These are phyloP conservation scores for Oenanthe javanica DNA, from an alignment of 140 eudicot genomes.

Conservation along the genomic window DNA sequence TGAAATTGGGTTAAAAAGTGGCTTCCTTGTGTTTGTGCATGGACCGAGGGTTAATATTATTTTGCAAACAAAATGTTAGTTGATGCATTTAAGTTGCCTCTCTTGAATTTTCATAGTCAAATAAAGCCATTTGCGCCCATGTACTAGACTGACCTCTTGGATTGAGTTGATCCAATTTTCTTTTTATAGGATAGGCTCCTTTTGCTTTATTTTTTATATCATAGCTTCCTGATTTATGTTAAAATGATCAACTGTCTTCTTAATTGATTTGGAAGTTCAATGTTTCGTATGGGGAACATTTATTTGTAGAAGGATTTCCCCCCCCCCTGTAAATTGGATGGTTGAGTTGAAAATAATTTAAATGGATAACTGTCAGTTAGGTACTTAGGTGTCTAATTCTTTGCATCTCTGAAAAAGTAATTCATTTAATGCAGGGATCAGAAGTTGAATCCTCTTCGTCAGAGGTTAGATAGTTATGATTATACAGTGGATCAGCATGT, in stretches of 20 bases:
- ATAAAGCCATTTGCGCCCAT: neutral
- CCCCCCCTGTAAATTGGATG: neutral
- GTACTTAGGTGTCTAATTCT: neutral
- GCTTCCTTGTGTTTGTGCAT: neutral
- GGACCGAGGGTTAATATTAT: neutral
- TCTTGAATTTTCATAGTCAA: neutral
- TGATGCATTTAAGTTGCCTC: neutral
- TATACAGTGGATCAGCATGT: conserved; percentile 92
- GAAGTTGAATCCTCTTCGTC: conserved; percentile 91
- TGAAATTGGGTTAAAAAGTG: neutral
- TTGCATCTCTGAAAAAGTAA: conserved; percentile 2
- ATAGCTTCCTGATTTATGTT: neutral
- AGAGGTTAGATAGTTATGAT: conserved; percentile 87
- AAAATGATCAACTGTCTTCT: neutral
- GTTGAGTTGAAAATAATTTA: neutral
- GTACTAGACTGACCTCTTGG: neutral
- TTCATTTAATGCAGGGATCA: conserved; percentile 65
- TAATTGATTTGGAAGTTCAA: no score
- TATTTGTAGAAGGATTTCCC: no score
- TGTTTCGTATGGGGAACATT: no score
- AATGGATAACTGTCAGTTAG: neutral
- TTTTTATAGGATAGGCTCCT: neutral
- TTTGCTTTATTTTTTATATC: neutral
- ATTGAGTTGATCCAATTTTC: neutral
- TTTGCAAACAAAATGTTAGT: neutral